Evolutionary conservation across 768 basidiomycete genomes (phyloP).

Genomic region (Serendipita indica): DNA sequence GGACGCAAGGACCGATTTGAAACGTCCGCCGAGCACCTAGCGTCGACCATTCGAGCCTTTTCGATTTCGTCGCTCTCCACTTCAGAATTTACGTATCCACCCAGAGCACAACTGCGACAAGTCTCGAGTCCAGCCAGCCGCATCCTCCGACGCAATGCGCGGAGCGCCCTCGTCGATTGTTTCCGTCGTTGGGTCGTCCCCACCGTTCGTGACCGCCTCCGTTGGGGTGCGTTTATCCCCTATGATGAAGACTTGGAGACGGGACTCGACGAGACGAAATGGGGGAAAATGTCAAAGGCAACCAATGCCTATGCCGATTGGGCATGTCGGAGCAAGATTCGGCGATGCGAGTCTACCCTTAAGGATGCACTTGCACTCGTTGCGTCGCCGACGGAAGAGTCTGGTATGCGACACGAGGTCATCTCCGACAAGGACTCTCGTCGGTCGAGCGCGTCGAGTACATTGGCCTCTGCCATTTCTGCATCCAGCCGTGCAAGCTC

Average conservation of each 20-base stretch:
- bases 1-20: not conserved
- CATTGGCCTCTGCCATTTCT: not conserved
- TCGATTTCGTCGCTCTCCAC: not conserved
- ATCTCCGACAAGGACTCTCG: not conserved
- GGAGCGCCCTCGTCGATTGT: not conserved
- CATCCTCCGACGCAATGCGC: not conserved
- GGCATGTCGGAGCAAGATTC: constrained; percentile 1
- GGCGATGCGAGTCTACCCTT: not conserved
- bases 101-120: constrained; percentile 5
- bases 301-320: constrained; percentile 8
- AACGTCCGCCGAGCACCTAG: not conserved
- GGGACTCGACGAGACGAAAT: not conserved
- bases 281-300: constrained; percentile 7
- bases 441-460: constrained; percentile 1
- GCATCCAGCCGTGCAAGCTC: not conserved
- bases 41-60: not conserved
- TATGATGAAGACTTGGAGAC: not conserved
- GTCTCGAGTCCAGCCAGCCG: not conserved
- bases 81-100: not conserved
- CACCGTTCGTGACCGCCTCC: not conserved
- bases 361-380: not conserved
- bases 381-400: not conserved
- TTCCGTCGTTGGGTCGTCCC: constrained; percentile 7
- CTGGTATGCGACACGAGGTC: not conserved
- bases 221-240: not conserved